Evolutionary conservation across 495 filamentous ascomycete genomes (phyloP).

Genomic region (Aspergillus taichungensis): DNA sequence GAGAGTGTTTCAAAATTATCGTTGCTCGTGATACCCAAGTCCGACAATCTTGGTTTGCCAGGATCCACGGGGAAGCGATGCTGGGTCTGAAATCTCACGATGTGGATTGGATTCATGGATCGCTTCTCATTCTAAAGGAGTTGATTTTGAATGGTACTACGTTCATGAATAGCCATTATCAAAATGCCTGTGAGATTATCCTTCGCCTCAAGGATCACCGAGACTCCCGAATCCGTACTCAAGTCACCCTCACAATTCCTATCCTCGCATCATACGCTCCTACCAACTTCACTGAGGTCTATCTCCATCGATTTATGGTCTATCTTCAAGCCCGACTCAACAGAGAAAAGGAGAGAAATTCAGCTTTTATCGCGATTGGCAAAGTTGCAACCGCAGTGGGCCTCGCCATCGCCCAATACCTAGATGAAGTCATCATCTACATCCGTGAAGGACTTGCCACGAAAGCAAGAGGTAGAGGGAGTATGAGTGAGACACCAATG

Average conservation of each 20-base stretch:
- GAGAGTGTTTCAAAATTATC: conserved; percentile 89
- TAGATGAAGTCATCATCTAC: conserved; percentile 86
- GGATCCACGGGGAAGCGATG: conserved; percentile 76
- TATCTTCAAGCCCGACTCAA: conserved; percentile 90
- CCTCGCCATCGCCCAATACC: conserved; percentile 85
- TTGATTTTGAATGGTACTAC: conserved; percentile 91
- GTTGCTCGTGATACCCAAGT: conserved; percentile 77
- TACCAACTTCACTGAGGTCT: conserved; percentile 67
- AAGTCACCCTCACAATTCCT: conserved; percentile 82
- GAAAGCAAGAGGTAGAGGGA: conserved; percentile 63
- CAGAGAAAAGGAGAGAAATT: conserved; percentile 87
- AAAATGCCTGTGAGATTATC: conserved; percentile 83
- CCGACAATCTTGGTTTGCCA: conserved; percentile 75
- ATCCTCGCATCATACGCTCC: conserved; percentile 87
- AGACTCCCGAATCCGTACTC: conserved; percentile 74
- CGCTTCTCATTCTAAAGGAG: conserved; percentile 82
- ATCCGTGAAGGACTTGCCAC: conserved; percentile 82
- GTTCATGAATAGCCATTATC: conserved; percentile 92
- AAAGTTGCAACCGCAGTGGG: conserved; percentile 93
- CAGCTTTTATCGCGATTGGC: conserved; percentile 90
- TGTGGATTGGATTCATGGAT: conserved; percentile 82
- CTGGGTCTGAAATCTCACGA: conserved; percentile 69
- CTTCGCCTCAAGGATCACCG: conserved; percentile 84
- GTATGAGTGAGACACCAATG: conserved; percentile 74
- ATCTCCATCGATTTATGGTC: conserved; percentile 93